phyloP scores from a whole-genome alignment of 1,284 basidiomycete genomes.

The Mycosarcoma maydis region DNA sequence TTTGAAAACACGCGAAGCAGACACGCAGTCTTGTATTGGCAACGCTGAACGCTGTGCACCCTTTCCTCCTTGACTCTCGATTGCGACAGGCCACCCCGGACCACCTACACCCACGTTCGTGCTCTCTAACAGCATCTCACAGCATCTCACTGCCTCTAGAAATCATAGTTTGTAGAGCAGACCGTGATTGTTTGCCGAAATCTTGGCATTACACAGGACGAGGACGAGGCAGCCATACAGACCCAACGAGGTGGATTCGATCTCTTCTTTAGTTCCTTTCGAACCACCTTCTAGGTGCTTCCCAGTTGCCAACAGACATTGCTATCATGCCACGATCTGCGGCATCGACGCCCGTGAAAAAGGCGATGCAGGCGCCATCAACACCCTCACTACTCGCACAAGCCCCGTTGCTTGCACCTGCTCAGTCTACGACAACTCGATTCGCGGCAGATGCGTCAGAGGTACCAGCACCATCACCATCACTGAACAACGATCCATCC shows the following conservation, averaged over 20 bases:
- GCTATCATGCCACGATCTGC: slow-evolving; percentile 22
- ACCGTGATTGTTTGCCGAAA: too few species aligned
- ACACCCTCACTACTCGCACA: slow-evolving; percentile 11
- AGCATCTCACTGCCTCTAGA: too few species aligned
- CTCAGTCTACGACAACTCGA: slow-evolving; percentile 8
- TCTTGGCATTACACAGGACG: too few species aligned
- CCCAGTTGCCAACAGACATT: neutral
- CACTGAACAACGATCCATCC: slow-evolving; percentile 5
- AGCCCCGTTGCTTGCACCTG: neutral
- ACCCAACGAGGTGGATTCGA: too few species aligned
- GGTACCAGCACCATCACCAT: slow-evolving; percentile 1
- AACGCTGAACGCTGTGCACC: neutral
- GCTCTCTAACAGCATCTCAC: too few species aligned
- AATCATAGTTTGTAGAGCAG: too few species aligned
- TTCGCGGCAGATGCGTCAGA: slow-evolving; percentile 4
- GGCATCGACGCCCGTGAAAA: slow-evolving; percentile 22
- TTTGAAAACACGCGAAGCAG: neutral
- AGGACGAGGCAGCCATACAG: too few species aligned
- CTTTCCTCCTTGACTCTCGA: too few species aligned
- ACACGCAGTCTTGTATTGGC: neutral
- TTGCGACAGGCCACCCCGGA: too few species aligned
- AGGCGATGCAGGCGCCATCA: slow-evolving; percentile 11
- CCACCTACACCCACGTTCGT: too few species aligned
- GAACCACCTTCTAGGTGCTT: neutral
- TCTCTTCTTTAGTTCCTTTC: neutral